Base-by-base conservation (phyloP, 306 rosid genomes). In the Purshia tridentata region DNA sequence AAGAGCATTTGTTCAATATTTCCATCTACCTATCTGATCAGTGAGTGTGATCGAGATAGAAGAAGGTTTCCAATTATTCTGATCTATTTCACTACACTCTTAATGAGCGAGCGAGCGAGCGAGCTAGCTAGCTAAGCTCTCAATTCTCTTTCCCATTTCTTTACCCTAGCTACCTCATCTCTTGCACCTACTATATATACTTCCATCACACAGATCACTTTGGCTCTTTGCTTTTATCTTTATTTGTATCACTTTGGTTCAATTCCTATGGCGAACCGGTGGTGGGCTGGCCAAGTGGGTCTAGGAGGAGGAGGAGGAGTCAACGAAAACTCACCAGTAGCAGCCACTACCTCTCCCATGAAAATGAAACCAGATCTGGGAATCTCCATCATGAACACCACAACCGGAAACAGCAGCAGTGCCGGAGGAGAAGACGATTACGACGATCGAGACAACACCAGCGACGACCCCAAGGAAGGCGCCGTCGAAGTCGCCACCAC, bases 241-340 rank as follows among this genome's bases (percentile, higher is more conserved):
- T n/a, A n/a, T n/a, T n/a, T n/a, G n/a, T n/a, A n/a, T n/a, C n/a
- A n/a, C n/a, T n/a, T n/a, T n/a, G n/a, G n/a, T n/a, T n/a, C n/a
- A n/a, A n/a, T n/a, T n/a, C n/a, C n/a, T n/a, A n/a, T 92, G 98
- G 85, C 98, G 44, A 90, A 88, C 61, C 93, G 85, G 15, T 92
- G 98, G 98, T 92, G 98, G 98, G 81, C 86, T 11, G 92, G 83
- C 6, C 88, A 89, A 3, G 51, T 83, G 71, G 90, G 88, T 69
- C 79, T 88, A 12, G 35, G 35, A 29, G 35, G 35, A 3, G 92
- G 83, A 15, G 76, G 76, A 60, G 67, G 52, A 41, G 41, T 42
- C 3, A 46, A 79, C 10, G 90, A 83, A 3, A 76, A 78, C 50
- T 76, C 89, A 0, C 74, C 73, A 2, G 74, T 2, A 12, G 74